phyloP scores from a whole-genome alignment of 176 grass and related monocot genomes.

The Oropetium thomaeum region DNA sequence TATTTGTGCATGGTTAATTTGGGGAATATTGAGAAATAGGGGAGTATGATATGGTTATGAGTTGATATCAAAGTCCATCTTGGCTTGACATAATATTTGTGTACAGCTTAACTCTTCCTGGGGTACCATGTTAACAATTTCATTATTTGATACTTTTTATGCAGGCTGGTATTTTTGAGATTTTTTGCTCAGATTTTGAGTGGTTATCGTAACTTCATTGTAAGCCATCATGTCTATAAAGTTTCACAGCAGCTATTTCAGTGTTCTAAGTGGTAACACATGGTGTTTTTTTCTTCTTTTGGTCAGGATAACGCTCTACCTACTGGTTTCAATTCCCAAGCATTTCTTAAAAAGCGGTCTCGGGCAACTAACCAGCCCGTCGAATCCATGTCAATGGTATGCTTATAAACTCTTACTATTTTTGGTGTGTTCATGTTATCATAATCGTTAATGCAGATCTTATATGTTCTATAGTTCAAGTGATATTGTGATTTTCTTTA shows the following conservation, averaged over 20 bases:
- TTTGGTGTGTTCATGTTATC: constrained; percentile 21
- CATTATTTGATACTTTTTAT: constrained; percentile 41
- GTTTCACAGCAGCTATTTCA: constrained; percentile 21
- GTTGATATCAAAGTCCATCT: neutral
- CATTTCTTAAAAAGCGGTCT: constrained; percentile 98
- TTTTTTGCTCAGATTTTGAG: constrained; percentile 94
- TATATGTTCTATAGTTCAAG: constrained; percentile 11
- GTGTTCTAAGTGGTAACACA: constrained; percentile 14
- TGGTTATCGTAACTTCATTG: constrained; percentile 99
- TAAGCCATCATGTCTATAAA: constrained; percentile 55
- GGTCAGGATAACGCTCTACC: constrained; percentile 71
- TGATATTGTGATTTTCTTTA: constrained; percentile 6
- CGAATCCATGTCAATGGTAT: constrained; percentile 97
- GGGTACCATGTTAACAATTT: constrained; percentile 26
- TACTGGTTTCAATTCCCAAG: constrained; percentile 97
- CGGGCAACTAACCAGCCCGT: constrained; percentile 77
- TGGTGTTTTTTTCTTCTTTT: constrained; percentile 9
- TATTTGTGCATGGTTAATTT: neutral
- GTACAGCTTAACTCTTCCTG: constrained; percentile 3
- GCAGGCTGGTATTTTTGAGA: constrained; percentile 98
- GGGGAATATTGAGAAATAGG: neutral
- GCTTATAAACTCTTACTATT: constrained; percentile 25
- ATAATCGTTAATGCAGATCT: constrained; percentile 25
- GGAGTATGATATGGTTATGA: neutral
- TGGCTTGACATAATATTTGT: neutral